phyloP scores from a whole-genome alignment of 352 stramenopile genomes.

The Globisporangium polare region DNA sequence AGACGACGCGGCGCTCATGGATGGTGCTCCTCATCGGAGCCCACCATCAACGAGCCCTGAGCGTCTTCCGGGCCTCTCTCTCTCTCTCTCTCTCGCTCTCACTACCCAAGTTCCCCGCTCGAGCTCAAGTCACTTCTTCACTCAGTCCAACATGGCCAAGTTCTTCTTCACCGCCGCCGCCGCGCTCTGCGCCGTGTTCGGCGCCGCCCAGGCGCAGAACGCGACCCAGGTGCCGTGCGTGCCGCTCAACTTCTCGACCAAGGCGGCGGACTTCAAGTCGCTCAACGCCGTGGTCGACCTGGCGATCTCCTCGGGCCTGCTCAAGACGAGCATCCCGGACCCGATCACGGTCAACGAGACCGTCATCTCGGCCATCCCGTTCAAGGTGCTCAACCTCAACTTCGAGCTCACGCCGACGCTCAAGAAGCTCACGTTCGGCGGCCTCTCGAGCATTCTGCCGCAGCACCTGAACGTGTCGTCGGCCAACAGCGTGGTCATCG shows the following conservation, averaged over 20 bases:
- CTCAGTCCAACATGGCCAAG: conserved; percentile 23
- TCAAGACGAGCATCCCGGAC: conserved; percentile 21
- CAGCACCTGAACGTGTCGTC: conserved; percentile 47
- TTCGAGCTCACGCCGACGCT: conserved; percentile 51
- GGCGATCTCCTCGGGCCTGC: conserved; percentile 20
- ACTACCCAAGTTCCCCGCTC: conserved; percentile 22
- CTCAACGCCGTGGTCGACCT: conserved; percentile 47
- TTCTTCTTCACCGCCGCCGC: conserved; percentile 29
- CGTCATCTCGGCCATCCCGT: conserved; percentile 20
- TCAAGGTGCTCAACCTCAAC: conserved; percentile 42
- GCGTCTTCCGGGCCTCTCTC: too few species aligned
- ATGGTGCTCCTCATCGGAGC: too few species aligned
- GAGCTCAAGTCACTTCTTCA: conserved; percentile 13
- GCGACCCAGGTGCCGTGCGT: conserved; percentile 26
- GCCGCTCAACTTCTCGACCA: conserved; percentile 39
- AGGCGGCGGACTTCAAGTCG: conserved; percentile 34
- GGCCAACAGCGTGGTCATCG: conserved; percentile 32
- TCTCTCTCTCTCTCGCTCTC: neutral
- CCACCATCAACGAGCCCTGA: too few species aligned
- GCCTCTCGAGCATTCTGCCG: conserved; percentile 39
- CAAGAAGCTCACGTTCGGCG: conserved; percentile 38
- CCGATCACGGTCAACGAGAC: conserved; percentile 24
- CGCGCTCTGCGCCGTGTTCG: conserved; percentile 15
- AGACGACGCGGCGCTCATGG: too few species aligned
- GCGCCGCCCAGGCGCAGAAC: conserved; percentile 8